Percentiles rank a stretch among this genome's conserved stretches.
These are phyloP conservation scores for Metarhizium guizhouense DNA, from an alignment of 2,329 filamentous ascomycete species.

Conservation along the genomic window DNA sequence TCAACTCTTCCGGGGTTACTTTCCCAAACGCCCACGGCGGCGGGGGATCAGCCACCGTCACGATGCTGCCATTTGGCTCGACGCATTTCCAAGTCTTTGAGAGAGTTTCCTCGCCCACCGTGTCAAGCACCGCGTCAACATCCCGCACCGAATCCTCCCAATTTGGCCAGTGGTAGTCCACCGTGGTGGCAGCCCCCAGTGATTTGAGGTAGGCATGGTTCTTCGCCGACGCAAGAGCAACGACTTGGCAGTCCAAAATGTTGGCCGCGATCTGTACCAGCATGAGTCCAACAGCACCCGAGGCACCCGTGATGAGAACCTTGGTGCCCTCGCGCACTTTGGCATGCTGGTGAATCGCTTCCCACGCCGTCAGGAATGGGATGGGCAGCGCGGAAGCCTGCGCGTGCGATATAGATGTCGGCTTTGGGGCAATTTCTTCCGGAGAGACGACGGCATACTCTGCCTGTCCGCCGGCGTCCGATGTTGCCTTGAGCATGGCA, in stretches of 20 bases:
- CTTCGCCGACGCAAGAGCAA: slow-evolving; percentile 18
- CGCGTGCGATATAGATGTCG: slow-evolving; percentile 11
- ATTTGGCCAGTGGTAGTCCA: slow-evolving; percentile 15
- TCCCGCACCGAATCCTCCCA: slow-evolving; percentile 16
- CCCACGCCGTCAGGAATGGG: slow-evolving; percentile 21
- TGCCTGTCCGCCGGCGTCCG: slow-evolving; percentile 15
- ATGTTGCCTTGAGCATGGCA: slow-evolving; percentile 17
- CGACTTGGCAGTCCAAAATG: slow-evolving; percentile 14
- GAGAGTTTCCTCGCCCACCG: slow-evolving; percentile 19
- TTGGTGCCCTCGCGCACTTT: slow-evolving; percentile 6
- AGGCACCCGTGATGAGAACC: slow-evolving; percentile 21
- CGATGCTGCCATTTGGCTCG: slow-evolving; percentile 18
- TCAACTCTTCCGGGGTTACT: slow-evolving; percentile 11
- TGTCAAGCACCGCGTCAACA: slow-evolving; percentile 23
- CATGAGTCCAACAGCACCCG: slow-evolving; percentile 20
- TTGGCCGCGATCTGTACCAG: slow-evolving; percentile 20
- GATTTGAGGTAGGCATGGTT: slow-evolving; percentile 10
- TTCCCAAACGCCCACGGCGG: slow-evolving; percentile 21
- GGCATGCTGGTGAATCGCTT: slow-evolving; percentile 15
- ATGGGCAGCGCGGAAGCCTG: slow-evolving; percentile 22
- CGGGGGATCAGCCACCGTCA: slow-evolving; percentile 26
- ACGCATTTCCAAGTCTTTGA: slow-evolving; percentile 20
- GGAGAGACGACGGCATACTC: slow-evolving; percentile 16
- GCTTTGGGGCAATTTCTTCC: slow-evolving; percentile 13
- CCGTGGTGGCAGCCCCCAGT: slow-evolving; percentile 14